Conservation (phyloP, 108 stramenopile genomes). For the Discostella stelligeroides region DNA sequence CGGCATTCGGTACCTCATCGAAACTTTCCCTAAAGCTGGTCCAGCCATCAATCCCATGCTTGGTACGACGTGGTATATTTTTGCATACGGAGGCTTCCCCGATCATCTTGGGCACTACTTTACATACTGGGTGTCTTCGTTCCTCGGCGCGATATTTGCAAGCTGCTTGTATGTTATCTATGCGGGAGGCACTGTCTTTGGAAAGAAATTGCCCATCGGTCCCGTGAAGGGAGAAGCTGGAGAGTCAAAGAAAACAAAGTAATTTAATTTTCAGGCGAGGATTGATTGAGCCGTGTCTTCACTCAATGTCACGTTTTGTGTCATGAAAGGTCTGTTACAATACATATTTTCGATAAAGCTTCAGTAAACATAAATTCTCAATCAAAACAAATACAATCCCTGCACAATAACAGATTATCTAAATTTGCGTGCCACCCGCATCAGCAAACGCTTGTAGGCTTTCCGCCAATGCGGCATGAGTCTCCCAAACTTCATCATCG, state of each 20-base stretch:
- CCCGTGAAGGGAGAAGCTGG: slow-evolving; percentile 63
- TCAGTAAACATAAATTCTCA: slow-evolving; percentile 7
- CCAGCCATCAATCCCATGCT: slow-evolving; percentile 93
- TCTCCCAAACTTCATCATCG: slow-evolving; percentile 51
- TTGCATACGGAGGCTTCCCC: slow-evolving; percentile 66
- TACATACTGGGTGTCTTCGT: slow-evolving; percentile 84
- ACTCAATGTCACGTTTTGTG: neutral
- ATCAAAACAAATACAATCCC: neutral
- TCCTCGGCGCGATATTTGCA: slow-evolving; percentile 68
- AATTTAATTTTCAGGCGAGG: neutral
- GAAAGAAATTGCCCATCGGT: slow-evolving; percentile 69
- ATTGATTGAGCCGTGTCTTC: too few species aligned
- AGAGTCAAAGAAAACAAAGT: slow-evolving; percentile 58
- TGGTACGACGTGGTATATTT: slow-evolving; percentile 80
- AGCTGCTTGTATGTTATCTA: slow-evolving; percentile 70
- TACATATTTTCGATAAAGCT: neutral
- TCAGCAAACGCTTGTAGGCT: slow-evolving; percentile 42
- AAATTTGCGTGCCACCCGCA: slow-evolving; percentile 24
- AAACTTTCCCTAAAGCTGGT: slow-evolving; percentile 81
- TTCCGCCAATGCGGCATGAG: slow-evolving; percentile 38
- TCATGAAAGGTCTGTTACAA: neutral
- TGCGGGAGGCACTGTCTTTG: slow-evolving; percentile 78
- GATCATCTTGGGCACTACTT: slow-evolving; percentile 73
- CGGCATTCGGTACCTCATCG: slow-evolving; percentile 84
- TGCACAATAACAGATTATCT: neutral